Evolutionary conservation across 83 land plant genomes (phyloP), one percentile per base, ranked within the genome.

Genomic region (Diphasiastrum complanatum): DNA sequence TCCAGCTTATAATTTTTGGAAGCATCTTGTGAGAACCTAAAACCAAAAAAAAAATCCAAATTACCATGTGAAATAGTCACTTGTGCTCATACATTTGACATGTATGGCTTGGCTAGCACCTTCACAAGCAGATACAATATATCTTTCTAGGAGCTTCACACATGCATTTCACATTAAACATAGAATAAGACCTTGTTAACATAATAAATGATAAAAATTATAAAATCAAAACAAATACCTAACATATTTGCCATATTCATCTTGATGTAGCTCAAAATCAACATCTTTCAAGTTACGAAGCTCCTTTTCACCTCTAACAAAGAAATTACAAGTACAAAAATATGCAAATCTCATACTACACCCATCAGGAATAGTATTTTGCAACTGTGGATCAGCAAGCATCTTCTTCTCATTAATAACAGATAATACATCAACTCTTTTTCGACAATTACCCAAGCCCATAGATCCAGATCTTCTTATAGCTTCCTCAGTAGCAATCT

Each of bases 271-370:
- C 10, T 56, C 27, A 37, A 65, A 52, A 49, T 65, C 68, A 50
- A 52, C 19, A 40, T 65, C 68, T 10, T 50, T 38, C 38, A 65
- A 47, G 28, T 65, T 59, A 51, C 48, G 68, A 24, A 65, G 59
- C 61, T 51, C 68, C 23, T 47, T 40, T 19, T 56, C 38, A 33
- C 59, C 68, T 26, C 68, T 56, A 28, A 65, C 52, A 47, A 65
- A 65, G 59, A 65, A 65, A 26, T 65, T 65, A 3, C 68, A 47
- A 5, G 56, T 65, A 14, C 61, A 51, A 22, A 65, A 65, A 38
- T 65, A 65, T 27, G 59, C 59, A 16, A 65, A 65, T 18, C 68
- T 56, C 59, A 65, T 51, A 29, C 47, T 46, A 47, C 56, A 65
- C 19, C 68, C 59, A 30, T 52, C 48, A 2, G 68, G 53, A 34